These are phyloP conservation scores for Ophiostoma sp. DNA, from an alignment of 2,329 filamentous ascomycete genomes.

Conservation along the genomic window DNA sequence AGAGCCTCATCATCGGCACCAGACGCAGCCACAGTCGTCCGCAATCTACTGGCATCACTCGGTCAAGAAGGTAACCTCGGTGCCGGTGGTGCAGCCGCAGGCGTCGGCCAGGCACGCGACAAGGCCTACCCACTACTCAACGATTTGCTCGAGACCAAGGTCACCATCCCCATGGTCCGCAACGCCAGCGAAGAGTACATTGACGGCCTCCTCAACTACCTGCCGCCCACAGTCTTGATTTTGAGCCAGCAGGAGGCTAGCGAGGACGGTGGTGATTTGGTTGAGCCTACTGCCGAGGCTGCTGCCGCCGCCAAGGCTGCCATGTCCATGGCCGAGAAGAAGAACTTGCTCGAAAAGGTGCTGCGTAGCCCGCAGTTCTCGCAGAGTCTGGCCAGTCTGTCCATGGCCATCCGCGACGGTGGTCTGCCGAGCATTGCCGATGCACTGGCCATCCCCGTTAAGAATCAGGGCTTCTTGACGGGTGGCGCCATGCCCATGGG, in stretches of 20 bases:
- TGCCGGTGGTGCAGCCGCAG: neutral
- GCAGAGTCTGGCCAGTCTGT: constrained; percentile 82
- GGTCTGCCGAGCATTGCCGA: constrained; percentile 88
- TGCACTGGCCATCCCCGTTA: constrained; percentile 75
- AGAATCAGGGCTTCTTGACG: constrained; percentile 79
- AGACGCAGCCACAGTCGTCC: constrained; percentile 76
- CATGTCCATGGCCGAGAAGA: constrained; percentile 75
- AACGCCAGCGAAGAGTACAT: constrained; percentile 63
- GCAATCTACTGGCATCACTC: constrained; percentile 85
- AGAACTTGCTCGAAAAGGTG: constrained; percentile 75
- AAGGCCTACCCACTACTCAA: constrained; percentile 79
- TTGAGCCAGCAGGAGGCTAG: constrained; percentile 69
- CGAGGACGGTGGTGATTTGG: constrained; percentile 49
- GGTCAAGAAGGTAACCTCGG: constrained; percentile 36
- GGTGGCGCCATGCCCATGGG: constrained; percentile 79
- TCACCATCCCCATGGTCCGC: constrained; percentile 76
- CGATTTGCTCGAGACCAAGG: constrained; percentile 77
- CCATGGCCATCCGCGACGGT: constrained; percentile 84
- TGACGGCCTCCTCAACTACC: constrained; percentile 71
- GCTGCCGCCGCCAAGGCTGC: constrained; percentile 73
- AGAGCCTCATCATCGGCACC: constrained; percentile 61
- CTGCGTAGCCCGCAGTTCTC: constrained; percentile 86
- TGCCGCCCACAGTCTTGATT: constrained; percentile 77
- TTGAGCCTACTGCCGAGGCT: constrained; percentile 66
- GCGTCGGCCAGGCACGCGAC: constrained; percentile 46